These are phyloP conservation scores for Halenospora varia DNA, from an alignment of 495 filamentous ascomycete genomes.

Conservation along the genomic window DNA sequence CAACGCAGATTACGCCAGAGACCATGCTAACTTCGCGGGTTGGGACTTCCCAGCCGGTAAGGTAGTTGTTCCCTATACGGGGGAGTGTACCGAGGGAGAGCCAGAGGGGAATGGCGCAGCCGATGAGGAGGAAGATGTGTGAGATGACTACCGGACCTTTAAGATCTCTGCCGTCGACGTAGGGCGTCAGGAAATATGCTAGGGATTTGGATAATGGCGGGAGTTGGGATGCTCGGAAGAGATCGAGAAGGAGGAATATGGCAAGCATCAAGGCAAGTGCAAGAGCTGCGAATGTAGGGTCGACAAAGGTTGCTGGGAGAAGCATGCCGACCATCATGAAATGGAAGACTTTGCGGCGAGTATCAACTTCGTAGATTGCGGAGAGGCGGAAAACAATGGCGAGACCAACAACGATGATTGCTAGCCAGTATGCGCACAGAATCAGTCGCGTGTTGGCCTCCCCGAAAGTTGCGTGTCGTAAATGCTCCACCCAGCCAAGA, in stretches of 20 bases:
- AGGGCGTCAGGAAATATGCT: conserved; percentile 82
- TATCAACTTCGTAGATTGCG: conserved; percentile 75
- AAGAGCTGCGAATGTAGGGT: conserved; percentile 77
- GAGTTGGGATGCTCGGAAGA: conserved; percentile 85
- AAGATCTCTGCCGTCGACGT: conserved; percentile 91
- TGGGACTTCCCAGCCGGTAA: conserved; percentile 68
- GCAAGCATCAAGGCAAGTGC: conserved; percentile 70
- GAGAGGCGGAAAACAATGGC: conserved; percentile 68
- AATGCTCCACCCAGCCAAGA: conserved; percentile 54
- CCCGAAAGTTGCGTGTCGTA: conserved; percentile 57
- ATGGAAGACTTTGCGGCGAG: conserved; percentile 96
- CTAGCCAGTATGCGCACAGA: conserved; percentile 67
- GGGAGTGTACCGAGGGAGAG: conserved; percentile 67
- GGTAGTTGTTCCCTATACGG: conserved; percentile 44
- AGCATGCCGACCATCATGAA: conserved; percentile 98
- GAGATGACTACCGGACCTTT: conserved; percentile 91
- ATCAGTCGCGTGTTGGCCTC: conserved; percentile 78
- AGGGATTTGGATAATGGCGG: conserved; percentile 81
- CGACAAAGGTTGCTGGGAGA: conserved; percentile 76
- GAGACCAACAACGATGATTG: conserved; percentile 66
- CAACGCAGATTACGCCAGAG: conserved; percentile 87
- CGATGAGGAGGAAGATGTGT: conserved; percentile 93
- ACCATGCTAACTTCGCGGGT: conserved; percentile 79
- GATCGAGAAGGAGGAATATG: conserved; percentile 81
- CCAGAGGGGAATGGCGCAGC: conserved; percentile 96